Evolutionary conservation across 1,284 basidiomycete genomes (phyloP).

Genomic region (Austroboletus olivaceoglutinosus): DNA sequence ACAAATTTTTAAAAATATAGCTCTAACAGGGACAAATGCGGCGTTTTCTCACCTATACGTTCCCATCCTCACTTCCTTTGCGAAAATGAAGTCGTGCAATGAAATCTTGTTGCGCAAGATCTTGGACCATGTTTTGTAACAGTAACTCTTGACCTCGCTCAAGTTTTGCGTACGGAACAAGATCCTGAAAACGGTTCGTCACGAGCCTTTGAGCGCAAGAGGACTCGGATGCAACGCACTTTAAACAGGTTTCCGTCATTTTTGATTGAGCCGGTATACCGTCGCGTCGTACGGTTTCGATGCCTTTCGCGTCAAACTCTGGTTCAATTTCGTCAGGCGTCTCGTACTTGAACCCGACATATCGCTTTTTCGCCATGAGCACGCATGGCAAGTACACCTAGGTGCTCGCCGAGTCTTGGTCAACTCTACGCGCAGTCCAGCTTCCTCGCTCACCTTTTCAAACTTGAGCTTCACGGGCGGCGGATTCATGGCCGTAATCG

Average conservation of each 20-base stretch:
- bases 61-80: conserved; percentile 92
- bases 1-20: neutral
- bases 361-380: conserved; percentile 94
- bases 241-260: conserved; percentile 84
- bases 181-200: conserved; percentile 49
- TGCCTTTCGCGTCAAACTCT: conserved; percentile 94
- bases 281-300: conserved; percentile 94
- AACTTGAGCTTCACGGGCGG: conserved; percentile 94
- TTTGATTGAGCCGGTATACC: conserved; percentile 86
- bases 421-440: neutral
- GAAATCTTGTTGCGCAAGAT: conserved; percentile 80
- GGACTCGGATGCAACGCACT: conserved; percentile 46
- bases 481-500: conserved; percentile 85
- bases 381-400: conserved; percentile 94
- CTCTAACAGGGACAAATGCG: neutral
- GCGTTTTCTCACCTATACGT: conserved; percentile 68
- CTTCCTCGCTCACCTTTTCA: conserved; percentile 71
- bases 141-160: conserved; percentile 87
- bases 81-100: conserved; percentile 90
- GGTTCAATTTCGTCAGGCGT: conserved; percentile 75
- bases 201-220: neutral
- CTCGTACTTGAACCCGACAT: conserved; percentile 96
- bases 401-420: neutral
- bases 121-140: conserved; percentile 82
- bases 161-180: conserved; percentile 89